Evolutionary conservation across 2,329 filamentous ascomycete species (phyloP).

Genomic region (Trichoderma sp.): DNA sequence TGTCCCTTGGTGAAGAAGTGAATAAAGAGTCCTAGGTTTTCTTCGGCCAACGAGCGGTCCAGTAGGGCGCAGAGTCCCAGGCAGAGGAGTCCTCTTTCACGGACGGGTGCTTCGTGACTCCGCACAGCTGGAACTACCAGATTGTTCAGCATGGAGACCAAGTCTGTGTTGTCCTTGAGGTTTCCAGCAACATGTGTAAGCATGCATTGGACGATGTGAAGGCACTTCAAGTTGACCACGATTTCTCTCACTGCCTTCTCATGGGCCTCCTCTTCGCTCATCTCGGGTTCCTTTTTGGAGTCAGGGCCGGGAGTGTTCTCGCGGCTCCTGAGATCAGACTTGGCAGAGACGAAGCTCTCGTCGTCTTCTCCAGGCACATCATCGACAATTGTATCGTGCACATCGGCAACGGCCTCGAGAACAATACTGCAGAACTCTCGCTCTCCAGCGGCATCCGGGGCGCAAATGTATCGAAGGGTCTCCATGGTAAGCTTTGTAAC

Average conservation of each 20-base stretch:
- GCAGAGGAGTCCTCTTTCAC: constrained; percentile 85
- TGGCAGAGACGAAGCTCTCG: constrained; percentile 88
- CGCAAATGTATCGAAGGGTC: constrained; percentile 78
- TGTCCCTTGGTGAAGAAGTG: constrained; percentile 96
- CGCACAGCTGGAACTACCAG: constrained; percentile 92
- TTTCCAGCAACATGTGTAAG: constrained; percentile 86
- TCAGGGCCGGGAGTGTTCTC: constrained; percentile 54
- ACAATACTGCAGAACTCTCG: constrained; percentile 81
- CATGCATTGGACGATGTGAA: constrained; percentile 97
- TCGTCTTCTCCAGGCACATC: constrained; percentile 51
- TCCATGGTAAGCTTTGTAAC: constrained; percentile 85
- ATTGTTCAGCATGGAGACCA: constrained; percentile 98
- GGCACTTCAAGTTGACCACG: constrained; percentile 96
- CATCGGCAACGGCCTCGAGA: constrained; percentile 90
- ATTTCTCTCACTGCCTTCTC: constrained; percentile 84
- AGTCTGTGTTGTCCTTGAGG: constrained; percentile 80
- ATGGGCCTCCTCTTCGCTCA: constrained; percentile 63
- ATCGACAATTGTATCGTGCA: constrained; percentile 87
- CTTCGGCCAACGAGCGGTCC: constrained; percentile 84
- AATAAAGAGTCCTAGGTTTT: constrained; percentile 89
- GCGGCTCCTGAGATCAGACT: constrained; percentile 76
- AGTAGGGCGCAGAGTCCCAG: constrained; percentile 88
- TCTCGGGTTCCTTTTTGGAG: constrained; percentile 39
- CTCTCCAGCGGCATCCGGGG: constrained; percentile 68
- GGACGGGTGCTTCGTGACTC: constrained; percentile 86